Evolutionary conservation across 257 asterid species (phyloP).

Genomic region (Plectranthus barbatus): DNA sequence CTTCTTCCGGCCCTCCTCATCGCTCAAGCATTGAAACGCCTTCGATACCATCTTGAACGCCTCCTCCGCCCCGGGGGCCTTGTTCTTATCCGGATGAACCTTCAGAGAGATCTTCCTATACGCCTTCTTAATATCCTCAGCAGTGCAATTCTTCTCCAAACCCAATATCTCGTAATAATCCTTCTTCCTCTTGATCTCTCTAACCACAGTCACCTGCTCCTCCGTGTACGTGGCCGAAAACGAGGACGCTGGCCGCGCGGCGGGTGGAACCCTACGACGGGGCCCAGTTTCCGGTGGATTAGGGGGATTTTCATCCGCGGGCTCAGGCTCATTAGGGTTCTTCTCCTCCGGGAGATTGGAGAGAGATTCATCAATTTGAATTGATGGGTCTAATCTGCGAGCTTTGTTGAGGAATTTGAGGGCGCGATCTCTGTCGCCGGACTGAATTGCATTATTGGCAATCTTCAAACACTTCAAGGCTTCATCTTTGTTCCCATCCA

Average conservation of each 20-base stretch:
- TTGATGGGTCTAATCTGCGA: slow-evolving; percentile 67
- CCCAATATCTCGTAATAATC: slow-evolving; percentile 85
- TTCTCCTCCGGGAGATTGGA: slow-evolving; percentile 41
- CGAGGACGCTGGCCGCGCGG: too few relatives aligned
- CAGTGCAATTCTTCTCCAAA: slow-evolving; percentile 69
- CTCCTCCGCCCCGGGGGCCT: slow-evolving; percentile 96
- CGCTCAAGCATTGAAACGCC: slow-evolving; percentile 93
- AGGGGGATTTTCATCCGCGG: too few relatives aligned
- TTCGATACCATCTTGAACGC: slow-evolving; percentile 92
- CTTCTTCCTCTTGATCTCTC: slow-evolving; percentile 58
- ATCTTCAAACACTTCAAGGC: slow-evolving; percentile 80
- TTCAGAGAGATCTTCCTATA: slow-evolving; percentile 82
- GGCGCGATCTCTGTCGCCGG: slow-evolving; percentile 73
- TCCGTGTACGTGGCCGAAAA: too few relatives aligned
- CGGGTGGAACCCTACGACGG: too few relatives aligned
- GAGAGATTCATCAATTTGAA: slow-evolving; percentile 42
- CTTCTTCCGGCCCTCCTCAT: too few relatives aligned
- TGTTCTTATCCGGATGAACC: slow-evolving; percentile 95
- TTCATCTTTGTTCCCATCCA: slow-evolving; percentile 99
- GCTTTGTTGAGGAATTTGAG: slow-evolving; percentile 71
- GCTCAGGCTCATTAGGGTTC: too few relatives aligned
- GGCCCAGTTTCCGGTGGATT: too few relatives aligned
- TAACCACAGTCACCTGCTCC: slow-evolving; percentile 71
- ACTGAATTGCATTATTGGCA: slow-evolving; percentile 56
- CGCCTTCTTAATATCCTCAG: slow-evolving; percentile 85